Conservation (phyloP, 176 grass and related monocot genomes). For the Oryza coarctata region DNA sequence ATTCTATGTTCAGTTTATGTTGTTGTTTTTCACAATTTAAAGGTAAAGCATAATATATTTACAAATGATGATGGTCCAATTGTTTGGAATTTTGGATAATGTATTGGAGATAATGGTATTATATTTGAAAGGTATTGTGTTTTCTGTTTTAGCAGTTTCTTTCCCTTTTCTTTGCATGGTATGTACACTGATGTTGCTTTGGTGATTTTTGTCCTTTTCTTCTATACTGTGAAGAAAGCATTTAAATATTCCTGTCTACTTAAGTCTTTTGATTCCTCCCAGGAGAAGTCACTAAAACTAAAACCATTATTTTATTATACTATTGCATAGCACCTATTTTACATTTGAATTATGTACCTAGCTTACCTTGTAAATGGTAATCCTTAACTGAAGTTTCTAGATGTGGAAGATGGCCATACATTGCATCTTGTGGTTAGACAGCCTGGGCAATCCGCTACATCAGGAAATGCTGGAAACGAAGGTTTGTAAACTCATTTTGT, state of each 20-base stretch:
- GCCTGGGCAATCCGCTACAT: slow-evolving; percentile 57
- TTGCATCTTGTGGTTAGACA: slow-evolving; percentile 98
- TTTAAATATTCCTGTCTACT: slow-evolving; percentile 3
- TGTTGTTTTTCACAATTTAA: neutral
- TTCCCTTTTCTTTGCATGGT: neutral
- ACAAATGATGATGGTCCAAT: neutral
- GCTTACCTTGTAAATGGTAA: slow-evolving; percentile 15
- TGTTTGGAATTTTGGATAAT: neutral
- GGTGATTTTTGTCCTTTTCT: neutral
- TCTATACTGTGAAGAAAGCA: neutral
- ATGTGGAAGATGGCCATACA: slow-evolving; percentile 99
- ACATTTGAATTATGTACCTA: neutral
- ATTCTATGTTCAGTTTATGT: neutral
- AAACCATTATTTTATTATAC: slow-evolving; percentile 5
- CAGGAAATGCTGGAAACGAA: slow-evolving; percentile 52
- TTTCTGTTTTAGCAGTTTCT: neutral
- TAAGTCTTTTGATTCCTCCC: slow-evolving; percentile 10
- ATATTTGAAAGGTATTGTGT: neutral
- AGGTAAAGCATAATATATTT: slow-evolving; percentile 3
- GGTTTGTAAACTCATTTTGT: slow-evolving; percentile 45
- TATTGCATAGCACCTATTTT: neutral
- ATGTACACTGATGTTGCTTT: neutral
- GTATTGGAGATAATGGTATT: neutral
- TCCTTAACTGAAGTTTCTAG: slow-evolving; percentile 59
- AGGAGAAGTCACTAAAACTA: slow-evolving; percentile 13